Percentiles rank a stretch among this genome's conserved stretches.
phyloP scores from a whole-genome alignment of 495 filamentous ascomycete genomes.

The Talaromyces wortmannii region DNA sequence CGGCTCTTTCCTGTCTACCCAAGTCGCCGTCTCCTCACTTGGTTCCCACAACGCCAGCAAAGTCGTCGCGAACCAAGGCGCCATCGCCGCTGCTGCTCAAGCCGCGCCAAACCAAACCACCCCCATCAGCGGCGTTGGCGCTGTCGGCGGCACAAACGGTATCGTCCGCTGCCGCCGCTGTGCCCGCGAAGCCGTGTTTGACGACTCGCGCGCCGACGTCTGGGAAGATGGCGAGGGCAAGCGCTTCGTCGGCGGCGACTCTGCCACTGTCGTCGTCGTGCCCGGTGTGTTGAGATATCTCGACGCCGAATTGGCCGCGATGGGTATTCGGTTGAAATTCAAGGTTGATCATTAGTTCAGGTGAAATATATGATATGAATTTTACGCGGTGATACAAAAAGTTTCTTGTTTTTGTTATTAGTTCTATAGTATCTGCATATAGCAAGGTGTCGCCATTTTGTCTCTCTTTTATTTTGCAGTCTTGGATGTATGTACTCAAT shows the following conservation, averaged over 20 bases:
- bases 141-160: conserved; percentile 44
- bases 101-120: conserved; percentile 21
- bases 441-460: conserved; percentile 1
- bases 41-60: conserved; percentile 15
- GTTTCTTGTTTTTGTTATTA: conserved; percentile 6
- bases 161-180: conserved; percentile 82
- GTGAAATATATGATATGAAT: conserved; percentile 1
- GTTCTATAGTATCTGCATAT: background rate
- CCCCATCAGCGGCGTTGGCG: conserved; percentile 10
- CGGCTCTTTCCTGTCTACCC: conserved; percentile 80
- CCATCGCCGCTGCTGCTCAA: conserved; percentile 24
- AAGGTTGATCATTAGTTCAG: conserved; percentile 57
- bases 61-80: conserved; percentile 20
- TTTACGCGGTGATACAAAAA: conserved; percentile 3
- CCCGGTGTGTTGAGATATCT: conserved; percentile 88
- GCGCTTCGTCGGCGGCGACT: conserved; percentile 77
- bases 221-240: conserved; percentile 89
- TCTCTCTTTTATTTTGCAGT: background rate
- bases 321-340: conserved; percentile 89
- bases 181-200: conserved; percentile 58
- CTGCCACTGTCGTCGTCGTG: conserved; percentile 86
- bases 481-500: conserved; percentile 11
- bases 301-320: conserved; percentile 90
- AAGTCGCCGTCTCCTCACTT: conserved; percentile 53
- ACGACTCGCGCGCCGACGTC: conserved; percentile 58